These are phyloP conservation scores for Hordeum vulgare DNA, from an alignment of 176 grass and related monocot species.

Conservation along the genomic window MorexV3_pseudomolecules_assembly NC_058518.1:277763677-277764176, in stretches of 20 bases:
- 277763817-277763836: conserved; percentile 45
- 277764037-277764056: conserved; percentile 4
- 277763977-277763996: neutral
- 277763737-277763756: neutral
- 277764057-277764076: conserved; percentile 3
- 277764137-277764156: neutral
- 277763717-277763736: conserved; percentile 21
- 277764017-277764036: neutral
- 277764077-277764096: neutral
- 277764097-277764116: conserved; percentile 1
- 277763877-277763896: conserved; percentile 70
- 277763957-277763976: conserved; percentile 10
- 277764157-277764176: neutral
- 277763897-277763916: conserved; percentile 77
- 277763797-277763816: conserved; percentile 13
- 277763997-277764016: neutral
- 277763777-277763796: neutral
- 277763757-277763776: conserved; percentile 16
- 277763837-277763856: conserved; percentile 62
- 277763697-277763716: conserved; percentile 15
- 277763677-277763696: conserved; percentile 53
- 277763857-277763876: conserved; percentile 82
- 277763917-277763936: conserved; percentile 77
- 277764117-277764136: neutral
- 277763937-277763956: conserved; percentile 25